A percentile compares a stretch with the other conserved stretches of the same genome.
Conservation (phyloP, 192 early-diverging fungal genomes). For the Chytriomyces sp. region DNA sequence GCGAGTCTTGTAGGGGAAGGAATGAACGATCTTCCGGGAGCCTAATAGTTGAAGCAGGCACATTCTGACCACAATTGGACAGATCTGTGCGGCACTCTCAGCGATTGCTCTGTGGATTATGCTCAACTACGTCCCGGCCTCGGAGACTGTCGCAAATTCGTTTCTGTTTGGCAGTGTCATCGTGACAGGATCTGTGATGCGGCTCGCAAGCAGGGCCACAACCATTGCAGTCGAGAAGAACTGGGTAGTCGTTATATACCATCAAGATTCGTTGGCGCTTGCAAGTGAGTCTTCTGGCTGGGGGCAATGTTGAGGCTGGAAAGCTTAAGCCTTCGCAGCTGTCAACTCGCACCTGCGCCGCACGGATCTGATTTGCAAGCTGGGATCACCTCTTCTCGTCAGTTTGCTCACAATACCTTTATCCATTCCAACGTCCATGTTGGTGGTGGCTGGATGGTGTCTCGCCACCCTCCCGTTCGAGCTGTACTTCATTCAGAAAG, state of each 20-base stretch:
- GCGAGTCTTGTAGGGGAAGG: too few species aligned
- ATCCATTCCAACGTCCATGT: conserved; percentile 32
- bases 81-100: conserved; percentile 4
- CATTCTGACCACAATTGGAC: too few species aligned
- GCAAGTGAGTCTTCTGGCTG: not conserved
- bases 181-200: conserved; percentile 30
- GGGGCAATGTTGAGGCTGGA: too few species aligned
- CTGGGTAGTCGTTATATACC: conserved; percentile 44
- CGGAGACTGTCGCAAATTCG: conserved; percentile 8
- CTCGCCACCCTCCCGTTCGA: conserved; percentile 36
- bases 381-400: conserved; percentile 46
- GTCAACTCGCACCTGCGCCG: conserved; percentile 42
- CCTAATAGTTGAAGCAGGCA: too few species aligned
- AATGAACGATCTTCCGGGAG: too few species aligned
- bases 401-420: conserved; percentile 24
- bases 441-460: conserved; percentile 27
- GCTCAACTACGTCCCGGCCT: not conserved
- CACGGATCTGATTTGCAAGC: conserved; percentile 47
- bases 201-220: conserved; percentile 38
- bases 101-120: conserved; percentile 34
- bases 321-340: conserved; percentile 8
- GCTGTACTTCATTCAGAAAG: conserved; percentile 15
- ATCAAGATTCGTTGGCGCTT: not conserved
- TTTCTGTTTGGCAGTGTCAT: conserved; percentile 10
- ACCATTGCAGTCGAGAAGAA: conserved; percentile 47